A percentile compares a stretch with the other conserved stretches of the same genome.
Conservation (phyloP, 768 basidiomycete species). For the Neoboletus brunneissimus region DNA sequence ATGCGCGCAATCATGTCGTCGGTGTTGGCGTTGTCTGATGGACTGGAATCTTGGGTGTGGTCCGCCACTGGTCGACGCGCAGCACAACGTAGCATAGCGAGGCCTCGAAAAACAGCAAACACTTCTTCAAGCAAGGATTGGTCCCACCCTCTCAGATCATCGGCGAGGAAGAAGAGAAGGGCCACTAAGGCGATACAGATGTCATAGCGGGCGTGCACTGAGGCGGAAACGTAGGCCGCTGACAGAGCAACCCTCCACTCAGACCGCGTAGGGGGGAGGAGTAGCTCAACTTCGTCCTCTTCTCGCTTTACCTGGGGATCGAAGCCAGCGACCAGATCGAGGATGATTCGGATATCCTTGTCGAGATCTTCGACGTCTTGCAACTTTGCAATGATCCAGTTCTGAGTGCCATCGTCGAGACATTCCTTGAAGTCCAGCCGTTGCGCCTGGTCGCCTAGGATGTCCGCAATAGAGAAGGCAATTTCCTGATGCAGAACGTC, state of each 20-base stretch:
- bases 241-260: slow-evolving; percentile 63
- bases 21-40: slow-evolving; percentile 39
- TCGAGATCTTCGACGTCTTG: slow-evolving; percentile 57
- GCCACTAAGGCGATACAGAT: slow-evolving; percentile 63
- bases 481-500: slow-evolving; percentile 75
- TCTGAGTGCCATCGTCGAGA: slow-evolving; percentile 57
- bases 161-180: slow-evolving; percentile 68
- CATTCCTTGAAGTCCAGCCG: slow-evolving; percentile 51
- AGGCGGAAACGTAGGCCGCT: slow-evolving; percentile 57
- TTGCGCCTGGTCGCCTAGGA: slow-evolving; percentile 63
- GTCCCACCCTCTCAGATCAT: slow-evolving; percentile 62
- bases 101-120: slow-evolving; percentile 76
- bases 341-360: slow-evolving; percentile 49
- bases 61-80: slow-evolving; percentile 56
- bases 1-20: slow-evolving; percentile 65
- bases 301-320: slow-evolving; percentile 71
- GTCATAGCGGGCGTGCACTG: slow-evolving; percentile 74
- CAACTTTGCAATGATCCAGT: slow-evolving; percentile 61
- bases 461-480: slow-evolving; percentile 73
- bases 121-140: slow-evolving; percentile 65
- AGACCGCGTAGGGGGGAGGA: slow-evolving; percentile 51
- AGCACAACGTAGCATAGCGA: slow-evolving; percentile 66
- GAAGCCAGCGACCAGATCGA: slow-evolving; percentile 72
- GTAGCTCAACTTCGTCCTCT: slow-evolving; percentile 62
- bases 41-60: slow-evolving; percentile 28